Evolutionary conservation across 2,329 filamentous ascomycete genomes (phyloP).

Genomic region (Sclerotinia minor): DNA sequence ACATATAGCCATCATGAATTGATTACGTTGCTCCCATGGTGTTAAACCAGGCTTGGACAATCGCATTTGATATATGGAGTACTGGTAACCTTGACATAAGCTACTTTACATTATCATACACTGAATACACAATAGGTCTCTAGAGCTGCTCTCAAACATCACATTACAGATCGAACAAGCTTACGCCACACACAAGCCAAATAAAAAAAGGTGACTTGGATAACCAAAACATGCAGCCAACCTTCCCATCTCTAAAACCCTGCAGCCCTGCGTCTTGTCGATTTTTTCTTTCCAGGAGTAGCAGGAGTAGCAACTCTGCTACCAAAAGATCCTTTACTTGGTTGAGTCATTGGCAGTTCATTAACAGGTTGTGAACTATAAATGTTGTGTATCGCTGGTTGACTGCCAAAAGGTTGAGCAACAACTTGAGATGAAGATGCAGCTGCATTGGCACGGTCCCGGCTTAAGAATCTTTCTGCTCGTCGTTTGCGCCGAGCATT

Average conservation of each 20-base stretch:
- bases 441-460: conserved; percentile 33
- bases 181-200: background rate
- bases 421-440: conserved; percentile 50
- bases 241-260: conserved; percentile 33
- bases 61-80: background rate
- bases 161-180: background rate
- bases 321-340: conserved; percentile 51
- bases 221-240: background rate
- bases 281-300: conserved; percentile 47
- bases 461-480: conserved; percentile 39
- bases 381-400: conserved; percentile 30
- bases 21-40: background rate
- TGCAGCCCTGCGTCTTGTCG: conserved; percentile 43
- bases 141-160: background rate
- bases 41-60: background rate
- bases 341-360: conserved; percentile 47
- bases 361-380: conserved; percentile 39
- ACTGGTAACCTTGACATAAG: background rate
- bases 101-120: conserved; percentile 12
- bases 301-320: conserved; percentile 43
- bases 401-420: conserved; percentile 37
- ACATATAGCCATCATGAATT: background rate
- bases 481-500: conserved; percentile 36
- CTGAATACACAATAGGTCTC: background rate
- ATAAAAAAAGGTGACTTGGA: too few relatives aligned